Conservation (phyloP, 495 filamentous ascomycete genomes). For the Lepidopterella palustris region DNA sequence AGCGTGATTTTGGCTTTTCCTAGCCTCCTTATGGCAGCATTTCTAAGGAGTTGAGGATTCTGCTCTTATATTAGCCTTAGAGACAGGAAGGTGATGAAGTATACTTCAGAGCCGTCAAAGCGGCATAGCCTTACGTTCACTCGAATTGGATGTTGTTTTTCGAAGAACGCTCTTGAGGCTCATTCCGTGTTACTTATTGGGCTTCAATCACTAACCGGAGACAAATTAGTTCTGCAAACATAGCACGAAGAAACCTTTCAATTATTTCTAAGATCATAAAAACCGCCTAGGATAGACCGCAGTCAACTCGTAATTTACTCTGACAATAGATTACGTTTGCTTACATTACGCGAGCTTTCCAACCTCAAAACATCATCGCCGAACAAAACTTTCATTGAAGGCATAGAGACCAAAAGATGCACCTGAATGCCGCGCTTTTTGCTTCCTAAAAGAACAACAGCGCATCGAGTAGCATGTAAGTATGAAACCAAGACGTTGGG, state of each 20-base stretch:
- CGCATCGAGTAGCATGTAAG: slow-evolving; percentile 26
- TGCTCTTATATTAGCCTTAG: slow-evolving; percentile 5
- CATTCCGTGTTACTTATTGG: neutral
- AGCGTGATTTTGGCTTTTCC: neutral
- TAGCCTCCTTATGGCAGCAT: slow-evolving; percentile 16
- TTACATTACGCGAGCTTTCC: neutral
- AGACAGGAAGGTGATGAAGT: slow-evolving; percentile 1
- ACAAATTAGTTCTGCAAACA: no score
- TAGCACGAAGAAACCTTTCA: neutral
- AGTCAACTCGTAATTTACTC: no score
- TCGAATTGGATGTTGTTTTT: neutral
- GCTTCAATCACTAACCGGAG: neutral
- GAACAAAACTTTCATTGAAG: neutral
- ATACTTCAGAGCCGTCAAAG: neutral
- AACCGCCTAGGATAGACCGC: neutral
- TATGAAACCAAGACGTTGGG: neutral
- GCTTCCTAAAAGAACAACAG: slow-evolving; percentile 11
- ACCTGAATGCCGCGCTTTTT: slow-evolving; percentile 26
- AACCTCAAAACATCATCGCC: neutral
- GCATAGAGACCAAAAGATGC: neutral
- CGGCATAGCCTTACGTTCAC: neutral
- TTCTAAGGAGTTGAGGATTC: slow-evolving; percentile 20
- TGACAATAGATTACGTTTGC: neutral
- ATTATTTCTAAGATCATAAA: neutral
- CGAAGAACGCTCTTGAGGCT: neutral